These are phyloP conservation scores for Solanum rostratum DNA, from an alignment of 257 asterid species.

Conservation along the genomic window DNA sequence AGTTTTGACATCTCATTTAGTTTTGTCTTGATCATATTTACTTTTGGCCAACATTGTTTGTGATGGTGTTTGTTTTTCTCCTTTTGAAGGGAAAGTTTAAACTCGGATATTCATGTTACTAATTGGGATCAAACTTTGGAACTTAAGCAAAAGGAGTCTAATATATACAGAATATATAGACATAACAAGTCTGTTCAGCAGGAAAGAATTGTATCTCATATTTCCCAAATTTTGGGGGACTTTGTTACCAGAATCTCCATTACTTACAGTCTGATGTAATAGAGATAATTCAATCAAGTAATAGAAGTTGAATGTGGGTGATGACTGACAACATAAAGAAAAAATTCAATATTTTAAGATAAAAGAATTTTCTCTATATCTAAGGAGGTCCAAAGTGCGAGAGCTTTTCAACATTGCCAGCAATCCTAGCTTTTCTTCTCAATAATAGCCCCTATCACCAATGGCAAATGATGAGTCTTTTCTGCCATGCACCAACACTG, in stretches of 20 bases:
- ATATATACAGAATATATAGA: neutral
- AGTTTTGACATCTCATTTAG: too few species aligned
- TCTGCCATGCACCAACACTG: slow-evolving; percentile 27
- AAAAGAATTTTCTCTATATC: slow-evolving; percentile 27
- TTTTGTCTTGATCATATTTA: too few species aligned
- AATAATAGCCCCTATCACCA: slow-evolving; percentile 7
- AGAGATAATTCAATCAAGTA: neutral
- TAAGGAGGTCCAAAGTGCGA: slow-evolving; percentile 10
- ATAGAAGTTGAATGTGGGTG: slow-evolving; percentile 2
- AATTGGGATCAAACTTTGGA: too few species aligned
- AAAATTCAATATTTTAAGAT: slow-evolving; percentile 3
- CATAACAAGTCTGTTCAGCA: neutral
- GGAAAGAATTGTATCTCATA: neutral
- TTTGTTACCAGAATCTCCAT: neutral
- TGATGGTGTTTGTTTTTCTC: too few species aligned
- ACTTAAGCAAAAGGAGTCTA: neutral
- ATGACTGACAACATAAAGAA: slow-evolving; percentile 6
- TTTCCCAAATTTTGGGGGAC: neutral
- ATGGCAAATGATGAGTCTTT: neutral
- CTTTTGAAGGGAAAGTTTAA: too few species aligned
- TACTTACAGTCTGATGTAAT: slow-evolving; percentile 7
- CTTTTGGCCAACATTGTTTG: too few species aligned
- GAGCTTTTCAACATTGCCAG: slow-evolving; percentile 16
- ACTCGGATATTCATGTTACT: too few species aligned
- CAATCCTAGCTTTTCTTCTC: slow-evolving; percentile 19